Evolutionary conservation across 768 basidiomycete genomes (phyloP).

Genomic region (Hericium erinaceus): DNA sequence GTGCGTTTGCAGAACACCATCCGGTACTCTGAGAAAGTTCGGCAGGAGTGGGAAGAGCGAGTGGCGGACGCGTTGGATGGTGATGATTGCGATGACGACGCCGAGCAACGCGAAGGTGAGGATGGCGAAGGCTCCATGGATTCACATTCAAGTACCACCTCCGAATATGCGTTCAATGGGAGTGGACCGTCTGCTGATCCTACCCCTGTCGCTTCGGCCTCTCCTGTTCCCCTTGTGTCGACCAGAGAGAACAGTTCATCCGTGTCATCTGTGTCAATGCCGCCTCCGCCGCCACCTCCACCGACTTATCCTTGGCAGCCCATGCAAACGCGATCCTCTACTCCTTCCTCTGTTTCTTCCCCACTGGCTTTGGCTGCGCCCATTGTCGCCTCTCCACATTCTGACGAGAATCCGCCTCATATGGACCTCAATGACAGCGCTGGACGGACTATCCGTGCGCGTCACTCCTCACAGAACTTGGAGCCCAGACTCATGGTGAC

Average conservation of each 20-base stretch:
- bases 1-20: constrained; percentile 96
- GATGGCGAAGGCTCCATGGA: constrained; percentile 28
- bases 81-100: constrained; percentile 47
- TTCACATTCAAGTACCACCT: constrained; percentile 53
- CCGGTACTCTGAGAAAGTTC: constrained; percentile 91
- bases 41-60: constrained; percentile 93
- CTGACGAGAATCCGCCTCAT: constrained; percentile 51
- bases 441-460: constrained; percentile 43
- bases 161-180: constrained; percentile 51
- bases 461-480: constrained; percentile 58
- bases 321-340: constrained; percentile 70
- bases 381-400: constrained; percentile 59
- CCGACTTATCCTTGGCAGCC: constrained; percentile 29
- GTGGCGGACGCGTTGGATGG: constrained; percentile 60
- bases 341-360: constrained; percentile 82
- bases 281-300: constrained; percentile 18
- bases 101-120: constrained; percentile 34
- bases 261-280: constrained; percentile 3
- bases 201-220: constrained; percentile 56
- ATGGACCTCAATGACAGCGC: constrained; percentile 56
- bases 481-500: constrained; percentile 34
- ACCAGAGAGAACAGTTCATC: constrained; percentile 7
- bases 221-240: constrained; percentile 25
- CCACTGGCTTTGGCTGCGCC: constrained; percentile 80
- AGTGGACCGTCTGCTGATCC: constrained; percentile 45